These are phyloP conservation scores for Maudiozyma humilis DNA, from an alignment of 1,139 yeast species.

Conservation along the genomic window DNA sequence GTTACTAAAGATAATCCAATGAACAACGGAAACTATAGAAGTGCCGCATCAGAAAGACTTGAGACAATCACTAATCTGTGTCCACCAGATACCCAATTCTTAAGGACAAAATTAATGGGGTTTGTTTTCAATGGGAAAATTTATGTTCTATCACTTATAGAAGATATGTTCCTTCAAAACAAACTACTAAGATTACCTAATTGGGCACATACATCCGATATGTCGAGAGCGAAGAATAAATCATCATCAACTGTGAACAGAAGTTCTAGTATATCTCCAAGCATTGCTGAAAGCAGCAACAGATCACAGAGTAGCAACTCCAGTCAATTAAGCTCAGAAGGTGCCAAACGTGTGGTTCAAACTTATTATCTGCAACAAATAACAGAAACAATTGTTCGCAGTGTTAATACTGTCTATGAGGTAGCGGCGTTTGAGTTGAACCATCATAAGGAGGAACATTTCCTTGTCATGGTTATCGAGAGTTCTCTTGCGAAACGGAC, in stretches of 20 bases:
- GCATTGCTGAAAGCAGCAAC: neutral
- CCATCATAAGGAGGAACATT: constrained; percentile 67
- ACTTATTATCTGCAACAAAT: constrained; percentile 74
- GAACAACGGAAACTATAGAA: neutral
- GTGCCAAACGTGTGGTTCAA: constrained; percentile 23
- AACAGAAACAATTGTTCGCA: constrained; percentile 62
- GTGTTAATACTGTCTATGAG: constrained; percentile 76
- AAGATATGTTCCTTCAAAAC: constrained; percentile 77
- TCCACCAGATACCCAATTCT: constrained; percentile 39
- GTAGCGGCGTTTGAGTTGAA: constrained; percentile 86
- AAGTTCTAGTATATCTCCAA: neutral
- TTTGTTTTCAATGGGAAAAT: constrained; percentile 81
- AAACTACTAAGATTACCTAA: constrained; percentile 42
- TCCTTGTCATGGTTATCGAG: constrained; percentile 83
- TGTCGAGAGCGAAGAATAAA: constrained; percentile 9
- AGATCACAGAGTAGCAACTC: neutral
- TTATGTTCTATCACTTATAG: constrained; percentile 80
- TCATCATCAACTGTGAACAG: neutral
- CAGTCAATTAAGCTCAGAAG: neutral
- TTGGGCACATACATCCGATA: constrained; percentile 32
- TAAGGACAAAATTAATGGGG: constrained; percentile 86
- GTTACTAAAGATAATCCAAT: constrained; percentile 11
- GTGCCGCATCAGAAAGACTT: constrained; percentile 19
- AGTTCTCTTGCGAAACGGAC: constrained; percentile 51
- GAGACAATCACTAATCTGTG: constrained; percentile 27